A percentile compares a stretch with the other conserved stretches of the same genome.
These are phyloP conservation scores for Cladobotryum mycophilum DNA, from an alignment of 2,329 filamentous ascomycete species.

Conservation along the genomic window DNA sequence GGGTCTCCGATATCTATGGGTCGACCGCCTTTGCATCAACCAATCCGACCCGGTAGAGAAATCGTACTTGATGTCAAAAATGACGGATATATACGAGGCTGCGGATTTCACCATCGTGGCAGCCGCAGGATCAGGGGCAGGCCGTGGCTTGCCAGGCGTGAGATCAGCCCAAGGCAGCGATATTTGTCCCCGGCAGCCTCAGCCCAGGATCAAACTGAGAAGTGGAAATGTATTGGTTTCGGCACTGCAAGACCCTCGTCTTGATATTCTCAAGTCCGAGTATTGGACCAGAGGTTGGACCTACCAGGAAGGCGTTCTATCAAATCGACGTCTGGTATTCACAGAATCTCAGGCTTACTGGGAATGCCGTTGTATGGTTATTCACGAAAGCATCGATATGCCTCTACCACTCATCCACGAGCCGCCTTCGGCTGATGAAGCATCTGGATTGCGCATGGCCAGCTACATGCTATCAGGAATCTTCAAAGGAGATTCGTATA, in stretches of 20 bases:
- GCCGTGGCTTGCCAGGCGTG: constrained; percentile 4
- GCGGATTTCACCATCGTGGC: constrained; percentile 8
- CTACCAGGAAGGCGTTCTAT: constrained; percentile 14
- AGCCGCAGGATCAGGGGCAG: constrained; percentile 3
- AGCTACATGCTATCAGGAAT: constrained; percentile 5
- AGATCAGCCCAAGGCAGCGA: not conserved
- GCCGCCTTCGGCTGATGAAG: not conserved
- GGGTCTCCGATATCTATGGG: constrained; percentile 38
- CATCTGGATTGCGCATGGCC: constrained; percentile 2
- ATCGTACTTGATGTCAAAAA: constrained; percentile 5
- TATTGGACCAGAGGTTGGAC: constrained; percentile 14
- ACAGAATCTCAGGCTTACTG: constrained; percentile 19
- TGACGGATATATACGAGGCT: constrained; percentile 7
- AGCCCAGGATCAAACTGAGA: not conserved
- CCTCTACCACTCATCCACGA: constrained; percentile 3
- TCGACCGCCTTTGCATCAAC: constrained; percentile 39
- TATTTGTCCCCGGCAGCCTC: not conserved
- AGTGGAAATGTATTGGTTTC: constrained; percentile 1
- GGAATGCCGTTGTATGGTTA: constrained; percentile 15
- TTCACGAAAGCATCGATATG: constrained; percentile 2
- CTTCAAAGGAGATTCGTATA: constrained; percentile 4
- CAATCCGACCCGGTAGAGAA: constrained; percentile 35
- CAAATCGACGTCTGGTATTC: constrained; percentile 15
- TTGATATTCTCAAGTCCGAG: constrained; percentile 8
- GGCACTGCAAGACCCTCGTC: constrained; percentile 3